Evolutionary conservation across 257 asterid genomes (phyloP).

Genomic region (Osmanthus fragrans): DNA sequence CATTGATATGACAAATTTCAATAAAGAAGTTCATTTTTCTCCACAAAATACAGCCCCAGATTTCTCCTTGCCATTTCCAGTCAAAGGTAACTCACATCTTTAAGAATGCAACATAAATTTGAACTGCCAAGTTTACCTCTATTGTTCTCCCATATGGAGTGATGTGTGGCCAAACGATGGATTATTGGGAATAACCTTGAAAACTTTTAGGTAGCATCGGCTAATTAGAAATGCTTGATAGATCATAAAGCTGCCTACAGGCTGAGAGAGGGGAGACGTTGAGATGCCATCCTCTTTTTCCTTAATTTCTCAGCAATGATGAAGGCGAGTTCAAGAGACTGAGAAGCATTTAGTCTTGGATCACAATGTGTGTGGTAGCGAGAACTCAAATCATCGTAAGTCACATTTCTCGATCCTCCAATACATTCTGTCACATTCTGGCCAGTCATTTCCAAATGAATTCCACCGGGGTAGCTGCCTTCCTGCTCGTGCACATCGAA

Average conservation of each 20-base stretch:
- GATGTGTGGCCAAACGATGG: too few species aligned
- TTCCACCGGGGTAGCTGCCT: constrained; percentile 10
- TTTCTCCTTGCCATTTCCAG: too few species aligned
- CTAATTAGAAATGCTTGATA: too few species aligned
- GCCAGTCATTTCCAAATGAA: constrained; percentile 4
- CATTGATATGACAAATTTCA: too few species aligned
- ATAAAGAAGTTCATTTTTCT: too few species aligned
- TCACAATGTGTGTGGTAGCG: not conserved
- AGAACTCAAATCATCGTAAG: not conserved
- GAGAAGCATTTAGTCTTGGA: not conserved
- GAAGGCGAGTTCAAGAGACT: not conserved
- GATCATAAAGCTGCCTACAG: not conserved
- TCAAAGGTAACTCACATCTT: too few species aligned
- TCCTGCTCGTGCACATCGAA: constrained; percentile 7
- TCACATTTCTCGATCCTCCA: not conserved
- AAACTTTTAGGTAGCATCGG: too few species aligned
- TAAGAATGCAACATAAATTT: too few species aligned
- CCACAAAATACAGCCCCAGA: too few species aligned
- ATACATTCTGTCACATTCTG: constrained; percentile 2
- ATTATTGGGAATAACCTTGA: too few species aligned
- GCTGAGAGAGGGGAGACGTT: not conserved
- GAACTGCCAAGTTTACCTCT: too few species aligned
- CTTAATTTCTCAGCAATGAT: not conserved
- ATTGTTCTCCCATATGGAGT: too few species aligned
- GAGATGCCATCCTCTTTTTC: not conserved